These are phyloP conservation scores for Diaporthe citri DNA, from an alignment of 2,329 filamentous ascomycete genomes.

Conservation along the genomic window DNA sequence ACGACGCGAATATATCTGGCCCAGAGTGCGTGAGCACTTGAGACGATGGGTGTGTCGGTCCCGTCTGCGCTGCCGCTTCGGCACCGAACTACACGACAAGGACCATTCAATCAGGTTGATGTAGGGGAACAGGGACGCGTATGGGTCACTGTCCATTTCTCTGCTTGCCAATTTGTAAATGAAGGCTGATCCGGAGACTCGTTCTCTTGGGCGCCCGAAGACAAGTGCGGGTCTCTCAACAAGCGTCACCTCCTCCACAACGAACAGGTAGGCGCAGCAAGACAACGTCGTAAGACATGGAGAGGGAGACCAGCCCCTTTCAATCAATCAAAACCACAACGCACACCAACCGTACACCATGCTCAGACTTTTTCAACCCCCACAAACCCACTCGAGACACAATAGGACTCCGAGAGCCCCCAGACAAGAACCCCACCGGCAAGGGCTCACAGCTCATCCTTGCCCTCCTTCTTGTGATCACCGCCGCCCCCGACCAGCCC, in stretches of 20 bases:
- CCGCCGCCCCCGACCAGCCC: slow-evolving; percentile 26
- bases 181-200: no score
- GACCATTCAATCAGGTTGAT: neutral
- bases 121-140: no score
- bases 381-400: neutral
- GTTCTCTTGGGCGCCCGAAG: no score
- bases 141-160: neutral
- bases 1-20: neutral
- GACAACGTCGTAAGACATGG: neutral
- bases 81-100: slow-evolving; percentile 8
- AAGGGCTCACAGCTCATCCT: slow-evolving; percentile 38
- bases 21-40: neutral
- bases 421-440: neutral
- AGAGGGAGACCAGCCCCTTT: neutral
- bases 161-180: neutral
- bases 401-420: neutral
- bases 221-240: neutral
- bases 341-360: slow-evolving; percentile 11
- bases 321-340: neutral
- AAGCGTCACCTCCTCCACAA: neutral
- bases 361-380: neutral
- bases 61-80: slow-evolving; percentile 28
- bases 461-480: slow-evolving; percentile 35
- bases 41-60: slow-evolving; percentile 2
- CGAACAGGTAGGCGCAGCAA: neutral